A percentile compares a stretch with the other conserved stretches of the same genome.
Evolutionary conservation across 2,329 filamentous ascomycete genomes (phyloP).

Genomic region (Pseudogymnoascus sp.): DNA sequence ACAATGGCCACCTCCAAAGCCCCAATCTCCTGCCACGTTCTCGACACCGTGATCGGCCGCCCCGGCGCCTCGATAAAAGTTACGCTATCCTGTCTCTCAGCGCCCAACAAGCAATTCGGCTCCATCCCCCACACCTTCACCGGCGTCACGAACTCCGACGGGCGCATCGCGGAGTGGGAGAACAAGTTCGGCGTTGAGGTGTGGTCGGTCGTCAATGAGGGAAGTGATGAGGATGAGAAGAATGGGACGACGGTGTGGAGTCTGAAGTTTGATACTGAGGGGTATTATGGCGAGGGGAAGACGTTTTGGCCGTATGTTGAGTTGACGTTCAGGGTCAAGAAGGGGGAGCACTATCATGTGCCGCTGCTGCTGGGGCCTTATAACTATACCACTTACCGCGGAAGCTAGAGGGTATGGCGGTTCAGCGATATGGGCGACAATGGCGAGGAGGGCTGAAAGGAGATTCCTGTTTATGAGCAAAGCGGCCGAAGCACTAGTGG

Average conservation of each 20-base stretch:
- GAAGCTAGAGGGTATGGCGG: slow-evolving; percentile 26
- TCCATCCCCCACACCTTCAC: slow-evolving; percentile 46
- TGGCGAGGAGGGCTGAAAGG: background rate
- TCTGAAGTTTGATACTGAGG: slow-evolving; percentile 64
- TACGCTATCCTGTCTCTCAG: slow-evolving; percentile 28
- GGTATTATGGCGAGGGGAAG: slow-evolving; percentile 59
- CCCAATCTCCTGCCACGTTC: slow-evolving; percentile 79
- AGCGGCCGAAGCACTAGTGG: background rate
- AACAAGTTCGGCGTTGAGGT: slow-evolving; percentile 20
- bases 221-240: slow-evolving; percentile 13
- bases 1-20: slow-evolving; percentile 30
- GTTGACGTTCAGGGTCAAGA: slow-evolving; percentile 44
- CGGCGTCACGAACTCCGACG: slow-evolving; percentile 67
- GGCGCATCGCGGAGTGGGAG: slow-evolving; percentile 64
- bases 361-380: slow-evolving; percentile 70
- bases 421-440: background rate
- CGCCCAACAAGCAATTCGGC: slow-evolving; percentile 26
- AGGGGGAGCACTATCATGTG: slow-evolving; percentile 67
- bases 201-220: slow-evolving; percentile 2
- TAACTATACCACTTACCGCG: slow-evolving; percentile 76
- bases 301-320: slow-evolving; percentile 52
- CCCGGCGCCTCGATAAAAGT: slow-evolving; percentile 63
- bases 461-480: background rate
- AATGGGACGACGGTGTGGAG: slow-evolving; percentile 47
- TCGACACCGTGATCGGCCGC: slow-evolving; percentile 69